A percentile compares a stretch with the other conserved stretches of the same genome.
phyloP scores from a whole-genome alignment of 192 early-diverging fungal genomes.

The Phlyctochytrium arcticum region DNA sequence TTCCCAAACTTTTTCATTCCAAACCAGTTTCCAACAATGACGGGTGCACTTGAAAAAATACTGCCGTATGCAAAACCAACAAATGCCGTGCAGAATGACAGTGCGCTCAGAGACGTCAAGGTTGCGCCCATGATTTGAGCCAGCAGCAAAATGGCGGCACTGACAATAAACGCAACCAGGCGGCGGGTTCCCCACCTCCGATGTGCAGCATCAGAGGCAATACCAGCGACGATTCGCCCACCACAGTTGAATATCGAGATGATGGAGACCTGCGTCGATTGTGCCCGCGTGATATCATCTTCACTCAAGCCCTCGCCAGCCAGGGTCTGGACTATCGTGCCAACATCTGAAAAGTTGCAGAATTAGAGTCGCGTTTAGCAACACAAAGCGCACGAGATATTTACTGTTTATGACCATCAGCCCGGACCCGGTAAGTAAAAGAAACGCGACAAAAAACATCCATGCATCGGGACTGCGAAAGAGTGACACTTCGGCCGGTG shows the following conservation, averaged over 20 bases:
- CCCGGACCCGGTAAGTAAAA: slow-evolving; percentile 32
- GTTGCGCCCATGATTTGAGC: background rate
- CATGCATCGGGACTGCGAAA: slow-evolving; percentile 25
- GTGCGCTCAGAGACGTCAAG: background rate
- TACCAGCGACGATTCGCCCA: slow-evolving; percentile 34
- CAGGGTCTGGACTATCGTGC: slow-evolving; percentile 30
- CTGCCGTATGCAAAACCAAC: slow-evolving; percentile 37
- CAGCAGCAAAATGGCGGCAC: slow-evolving; percentile 3
- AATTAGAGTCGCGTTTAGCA: background rate
- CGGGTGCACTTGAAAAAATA: slow-evolving; percentile 29
- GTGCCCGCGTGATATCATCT: slow-evolving; percentile 4
- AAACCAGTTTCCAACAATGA: slow-evolving; percentile 34
- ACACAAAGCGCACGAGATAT: background rate
- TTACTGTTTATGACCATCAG: slow-evolving; percentile 46
- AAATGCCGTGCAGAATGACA: background rate
- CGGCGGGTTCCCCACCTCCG: slow-evolving; percentile 8
- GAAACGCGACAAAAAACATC: slow-evolving; percentile 30
- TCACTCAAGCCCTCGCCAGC: background rate
- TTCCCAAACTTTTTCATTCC: slow-evolving; percentile 28
- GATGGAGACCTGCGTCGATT: slow-evolving; percentile 32
- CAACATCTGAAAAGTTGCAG: slow-evolving; percentile 13
- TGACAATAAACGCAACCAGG: slow-evolving; percentile 11
- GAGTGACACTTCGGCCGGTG: background rate
- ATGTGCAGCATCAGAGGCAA: slow-evolving; percentile 21
- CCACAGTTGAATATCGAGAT: slow-evolving; percentile 34